Conservation (phyloP, 495 filamentous ascomycete genomes). For the Halenospora varia region DNA sequence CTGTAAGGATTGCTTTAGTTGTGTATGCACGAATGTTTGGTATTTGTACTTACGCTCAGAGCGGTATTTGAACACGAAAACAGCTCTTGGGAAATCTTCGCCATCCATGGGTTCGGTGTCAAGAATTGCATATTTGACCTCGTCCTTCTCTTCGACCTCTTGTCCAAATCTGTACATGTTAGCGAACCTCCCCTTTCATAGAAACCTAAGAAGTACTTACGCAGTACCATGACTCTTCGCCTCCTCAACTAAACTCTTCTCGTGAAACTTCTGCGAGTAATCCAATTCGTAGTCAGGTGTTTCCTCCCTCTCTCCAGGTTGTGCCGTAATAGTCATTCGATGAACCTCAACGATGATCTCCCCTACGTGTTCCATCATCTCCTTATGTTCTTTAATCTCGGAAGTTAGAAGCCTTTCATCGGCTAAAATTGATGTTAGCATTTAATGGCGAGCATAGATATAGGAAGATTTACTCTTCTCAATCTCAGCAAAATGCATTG, state of each 20-base stretch:
- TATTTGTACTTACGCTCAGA: not conserved
- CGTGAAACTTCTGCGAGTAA: not conserved
- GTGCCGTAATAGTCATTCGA: not conserved
- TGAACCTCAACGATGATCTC: constrained; percentile 2
- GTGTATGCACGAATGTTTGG: no score
- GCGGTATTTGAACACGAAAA: not conserved
- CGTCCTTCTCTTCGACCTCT: not conserved
- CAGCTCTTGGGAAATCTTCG: not conserved
- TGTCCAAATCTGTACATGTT: not conserved
- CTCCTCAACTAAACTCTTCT: not conserved
- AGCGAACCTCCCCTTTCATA: not conserved
- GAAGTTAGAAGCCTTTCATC: not conserved
- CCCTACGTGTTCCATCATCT: not conserved
- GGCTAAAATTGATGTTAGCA: not conserved
- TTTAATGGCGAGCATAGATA: not conserved
- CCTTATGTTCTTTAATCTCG: not conserved
- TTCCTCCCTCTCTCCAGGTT: not conserved
- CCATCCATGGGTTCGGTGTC: not conserved
- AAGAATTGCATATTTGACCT: not conserved
- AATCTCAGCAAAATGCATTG: not conserved
- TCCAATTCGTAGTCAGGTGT: not conserved
- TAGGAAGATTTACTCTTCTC: not conserved
- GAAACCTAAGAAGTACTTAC: not conserved
- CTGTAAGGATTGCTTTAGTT: no score
- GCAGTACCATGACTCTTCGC: not conserved